A percentile compares a stretch with the other conserved stretches of the same genome.
These are phyloP conservation scores for Chrysoporthe deuterocubensis DNA, from an alignment of 2,329 filamentous ascomycete species.

Conservation along the genomic window DNA sequence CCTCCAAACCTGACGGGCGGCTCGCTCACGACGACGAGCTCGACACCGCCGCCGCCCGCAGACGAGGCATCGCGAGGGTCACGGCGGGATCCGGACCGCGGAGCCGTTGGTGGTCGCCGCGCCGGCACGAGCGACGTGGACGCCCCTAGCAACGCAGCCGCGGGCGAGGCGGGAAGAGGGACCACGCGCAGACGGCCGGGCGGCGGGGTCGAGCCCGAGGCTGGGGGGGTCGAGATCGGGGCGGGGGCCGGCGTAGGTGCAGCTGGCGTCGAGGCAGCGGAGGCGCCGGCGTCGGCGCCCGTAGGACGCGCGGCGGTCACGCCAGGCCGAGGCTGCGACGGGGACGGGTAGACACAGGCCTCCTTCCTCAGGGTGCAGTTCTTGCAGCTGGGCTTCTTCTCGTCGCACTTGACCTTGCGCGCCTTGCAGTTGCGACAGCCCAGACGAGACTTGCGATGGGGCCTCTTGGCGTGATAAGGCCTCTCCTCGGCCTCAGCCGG, in stretches of 20 bases:
- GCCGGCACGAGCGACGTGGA: conserved; percentile 11
- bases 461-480: conserved; percentile 53
- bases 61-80: conserved; percentile 18
- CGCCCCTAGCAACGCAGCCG: conserved; percentile 9
- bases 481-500: conserved; percentile 30
- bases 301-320: conserved; percentile 24
- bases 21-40: conserved; percentile 39
- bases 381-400: conserved; percentile 53
- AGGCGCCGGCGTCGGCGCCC: conserved; percentile 17
- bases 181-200: not conserved
- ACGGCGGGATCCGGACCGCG: conserved; percentile 16
- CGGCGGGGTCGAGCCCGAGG: not conserved
- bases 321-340: conserved; percentile 22
- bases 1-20: conserved; percentile 42
- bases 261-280: not conserved
- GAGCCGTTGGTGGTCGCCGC: conserved; percentile 1
- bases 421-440: conserved; percentile 60
- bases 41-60: conserved; percentile 31
- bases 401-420: conserved; percentile 61
- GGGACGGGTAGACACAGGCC: conserved; percentile 52
- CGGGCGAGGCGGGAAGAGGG: conserved; percentile 10
- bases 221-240: conserved; percentile 2
- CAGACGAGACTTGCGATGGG: conserved; percentile 58
- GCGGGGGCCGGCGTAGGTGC: not conserved
- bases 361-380: conserved; percentile 53